Evolutionary conservation across 2,329 filamentous ascomycete species (phyloP).

Genomic region (Diplodia intermedia): DNA sequence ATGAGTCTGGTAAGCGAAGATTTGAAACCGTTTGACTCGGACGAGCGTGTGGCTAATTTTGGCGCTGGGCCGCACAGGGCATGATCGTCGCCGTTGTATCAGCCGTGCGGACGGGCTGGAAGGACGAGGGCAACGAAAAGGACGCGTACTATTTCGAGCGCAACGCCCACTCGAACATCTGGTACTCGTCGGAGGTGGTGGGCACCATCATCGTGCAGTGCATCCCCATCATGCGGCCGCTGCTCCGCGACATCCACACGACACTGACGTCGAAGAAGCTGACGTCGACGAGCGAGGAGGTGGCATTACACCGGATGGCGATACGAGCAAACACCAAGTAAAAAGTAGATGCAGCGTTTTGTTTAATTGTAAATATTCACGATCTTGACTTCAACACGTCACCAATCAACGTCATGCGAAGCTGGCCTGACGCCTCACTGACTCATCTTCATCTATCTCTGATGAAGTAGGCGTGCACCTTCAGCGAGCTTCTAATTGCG

Average conservation of each 20-base stretch:
- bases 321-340: not conserved
- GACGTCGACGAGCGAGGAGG: constrained; percentile 35
- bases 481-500: too few relatives aligned
- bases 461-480: too few relatives aligned
- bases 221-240: constrained; percentile 59
- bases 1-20: constrained; percentile 53
- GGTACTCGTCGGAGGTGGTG: constrained; percentile 60
- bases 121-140: constrained; percentile 55
- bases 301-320: constrained; percentile 14
- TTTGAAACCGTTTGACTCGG: too few relatives aligned
- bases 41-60: not conserved
- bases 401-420: too few relatives aligned
- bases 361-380: not conserved
- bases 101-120: constrained; percentile 59
- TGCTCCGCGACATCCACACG: constrained; percentile 53
- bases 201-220: constrained; percentile 64
- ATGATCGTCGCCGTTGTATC: constrained; percentile 59
- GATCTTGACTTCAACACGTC: too few relatives aligned
- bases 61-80: constrained; percentile 39
- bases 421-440: too few relatives aligned
- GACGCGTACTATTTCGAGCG: constrained; percentile 59
- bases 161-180: constrained; percentile 56
- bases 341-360: not conserved
- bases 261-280: constrained; percentile 48
- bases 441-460: too few relatives aligned